These are phyloP conservation scores for Skeletonema marinoi DNA, from an alignment of 108 stramenopile species.

Conservation along the genomic window DNA sequence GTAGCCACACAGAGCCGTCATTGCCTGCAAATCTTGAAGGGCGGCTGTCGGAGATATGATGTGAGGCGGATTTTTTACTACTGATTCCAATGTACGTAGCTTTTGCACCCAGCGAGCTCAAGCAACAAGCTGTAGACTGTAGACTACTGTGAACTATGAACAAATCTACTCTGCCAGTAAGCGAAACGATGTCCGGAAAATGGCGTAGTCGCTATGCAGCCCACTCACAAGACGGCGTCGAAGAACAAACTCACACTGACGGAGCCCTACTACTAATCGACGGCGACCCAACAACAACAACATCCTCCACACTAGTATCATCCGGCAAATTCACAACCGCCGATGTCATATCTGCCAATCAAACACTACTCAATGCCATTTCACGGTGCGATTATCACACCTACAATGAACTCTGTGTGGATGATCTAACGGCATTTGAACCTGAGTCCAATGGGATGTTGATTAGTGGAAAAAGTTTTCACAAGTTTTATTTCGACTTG, in stretches of 20 bases:
- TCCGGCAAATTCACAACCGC: not conserved
- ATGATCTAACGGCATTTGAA: slow-evolving; percentile 40
- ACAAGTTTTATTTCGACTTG: slow-evolving; percentile 52
- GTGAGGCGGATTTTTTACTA: too few species aligned
- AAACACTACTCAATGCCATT: slow-evolving; percentile 28
- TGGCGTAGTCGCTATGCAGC: not conserved
- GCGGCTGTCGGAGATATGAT: too few species aligned
- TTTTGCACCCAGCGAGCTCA: too few species aligned
- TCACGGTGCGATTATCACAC: slow-evolving; percentile 18
- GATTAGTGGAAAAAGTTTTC: slow-evolving; percentile 33
- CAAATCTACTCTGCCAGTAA: too few species aligned
- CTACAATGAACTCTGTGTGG: slow-evolving; percentile 20
- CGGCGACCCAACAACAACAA: not conserved
- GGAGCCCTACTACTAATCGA: not conserved
- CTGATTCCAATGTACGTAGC: too few species aligned
- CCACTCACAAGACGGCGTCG: not conserved
- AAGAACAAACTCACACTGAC: not conserved
- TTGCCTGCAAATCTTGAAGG: too few species aligned
- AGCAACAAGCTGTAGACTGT: too few species aligned
- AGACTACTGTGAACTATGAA: too few species aligned
- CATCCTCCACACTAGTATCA: not conserved
- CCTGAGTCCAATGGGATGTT: slow-evolving; percentile 37
- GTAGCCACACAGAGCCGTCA: too few species aligned
- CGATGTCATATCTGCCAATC: slow-evolving; percentile 18
- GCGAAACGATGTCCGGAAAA: not conserved